Conservation (phyloP, 495 filamentous ascomycete species). For the Neurospora hispaniola region DNA sequence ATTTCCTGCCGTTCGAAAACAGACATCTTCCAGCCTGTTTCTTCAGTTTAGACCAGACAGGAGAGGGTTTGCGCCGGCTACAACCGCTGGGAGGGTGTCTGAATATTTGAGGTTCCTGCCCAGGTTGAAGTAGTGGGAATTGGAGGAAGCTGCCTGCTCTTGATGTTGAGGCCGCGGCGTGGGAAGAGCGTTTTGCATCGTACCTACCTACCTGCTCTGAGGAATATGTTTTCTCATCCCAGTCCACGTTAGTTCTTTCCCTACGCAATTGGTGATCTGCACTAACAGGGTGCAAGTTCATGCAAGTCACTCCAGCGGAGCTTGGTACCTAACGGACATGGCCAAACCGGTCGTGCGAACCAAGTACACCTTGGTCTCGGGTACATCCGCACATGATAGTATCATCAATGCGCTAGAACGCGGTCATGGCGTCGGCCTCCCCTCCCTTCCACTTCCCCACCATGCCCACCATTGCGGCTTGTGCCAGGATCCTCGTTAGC, state of each 20-base stretch:
- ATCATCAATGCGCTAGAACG: neutral
- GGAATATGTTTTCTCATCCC: neutral
- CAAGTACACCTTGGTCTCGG: neutral
- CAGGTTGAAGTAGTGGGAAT: neutral
- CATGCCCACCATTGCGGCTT: neutral
- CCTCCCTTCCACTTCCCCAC: neutral
- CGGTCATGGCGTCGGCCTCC: neutral
- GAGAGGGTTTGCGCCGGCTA: neutral
- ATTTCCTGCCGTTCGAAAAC: neutral
- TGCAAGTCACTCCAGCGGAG: neutral
- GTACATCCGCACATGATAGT: neutral
- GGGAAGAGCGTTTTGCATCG: neutral
- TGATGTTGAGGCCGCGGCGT: neutral
- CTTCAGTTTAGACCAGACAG: neutral
- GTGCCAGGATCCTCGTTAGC: neutral
- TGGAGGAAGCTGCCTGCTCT: neutral
- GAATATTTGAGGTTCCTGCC: neutral
- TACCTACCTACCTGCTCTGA: neutral
- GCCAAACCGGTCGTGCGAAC: neutral
- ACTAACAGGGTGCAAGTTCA: neutral
- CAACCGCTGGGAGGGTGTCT: neutral
- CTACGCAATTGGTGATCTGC: neutral
- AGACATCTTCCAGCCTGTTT: neutral
- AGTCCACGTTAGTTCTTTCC: neutral
- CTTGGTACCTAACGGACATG: neutral